phyloP scores from a whole-genome alignment of 352 stramenopile species.

The Blastocystis sp. region DNA sequence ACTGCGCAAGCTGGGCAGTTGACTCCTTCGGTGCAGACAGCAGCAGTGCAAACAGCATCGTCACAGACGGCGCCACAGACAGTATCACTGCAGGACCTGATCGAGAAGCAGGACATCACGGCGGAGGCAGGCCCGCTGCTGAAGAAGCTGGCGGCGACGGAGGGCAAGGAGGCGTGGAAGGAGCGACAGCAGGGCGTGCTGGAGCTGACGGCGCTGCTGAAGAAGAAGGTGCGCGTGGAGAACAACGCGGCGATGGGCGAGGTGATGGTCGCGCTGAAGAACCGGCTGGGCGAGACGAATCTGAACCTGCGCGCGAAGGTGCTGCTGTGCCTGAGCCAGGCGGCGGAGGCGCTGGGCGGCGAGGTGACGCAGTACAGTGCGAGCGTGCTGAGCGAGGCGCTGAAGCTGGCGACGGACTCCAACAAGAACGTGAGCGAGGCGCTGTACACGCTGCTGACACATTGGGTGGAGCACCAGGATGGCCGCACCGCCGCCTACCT shows the following conservation, averaged over 20 bases:
- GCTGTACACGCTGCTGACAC: background rate
- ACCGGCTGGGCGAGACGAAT: conserved; percentile 40
- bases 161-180: conserved; percentile 63
- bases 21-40: too few species aligned
- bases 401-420: background rate
- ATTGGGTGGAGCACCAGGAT: background rate
- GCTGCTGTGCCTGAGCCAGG: conserved; percentile 5
- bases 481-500: background rate
- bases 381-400: background rate
- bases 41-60: background rate
- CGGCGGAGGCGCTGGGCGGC: conserved; percentile 1
- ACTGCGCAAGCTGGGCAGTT: background rate
- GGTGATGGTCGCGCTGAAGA: background rate
- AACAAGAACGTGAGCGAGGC: conserved; percentile 47
- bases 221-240: background rate
- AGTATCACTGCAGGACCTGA: background rate
- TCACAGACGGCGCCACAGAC: background rate
- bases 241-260: conserved; percentile 27
- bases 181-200: conserved; percentile 27
- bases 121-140: background rate
- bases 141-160: background rate
- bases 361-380: conserved; percentile 21
- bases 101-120: conserved; percentile 14
- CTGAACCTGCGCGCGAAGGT: conserved; percentile 43
- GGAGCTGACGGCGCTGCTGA: conserved; percentile 32